A percentile compares a stretch with the other conserved stretches of the same genome.
Conservation (phyloP, 208 protist species). For the Trypanosoma platydactyli region DNA sequence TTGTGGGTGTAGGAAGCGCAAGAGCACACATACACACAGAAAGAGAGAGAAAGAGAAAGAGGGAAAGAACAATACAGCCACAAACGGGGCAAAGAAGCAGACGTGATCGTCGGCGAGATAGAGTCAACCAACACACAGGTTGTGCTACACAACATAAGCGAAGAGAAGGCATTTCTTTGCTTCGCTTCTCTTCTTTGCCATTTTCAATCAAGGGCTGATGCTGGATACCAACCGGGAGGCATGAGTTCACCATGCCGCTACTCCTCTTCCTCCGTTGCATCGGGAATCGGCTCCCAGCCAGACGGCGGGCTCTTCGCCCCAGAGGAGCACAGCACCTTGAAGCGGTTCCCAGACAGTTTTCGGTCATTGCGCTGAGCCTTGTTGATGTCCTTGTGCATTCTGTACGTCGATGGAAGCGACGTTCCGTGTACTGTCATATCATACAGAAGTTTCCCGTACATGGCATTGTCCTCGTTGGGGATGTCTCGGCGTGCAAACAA, state of each 20-base stretch:
- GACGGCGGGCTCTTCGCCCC: conserved; percentile 83
- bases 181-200: no score
- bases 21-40: conserved; percentile 25
- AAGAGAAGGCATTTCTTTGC: neutral
- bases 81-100: conserved; percentile 8
- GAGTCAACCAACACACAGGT: conserved; percentile 1
- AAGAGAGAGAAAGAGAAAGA: conserved; percentile 15
- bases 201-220: neutral
- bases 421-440: conserved; percentile 89
- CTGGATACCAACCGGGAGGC: neutral
- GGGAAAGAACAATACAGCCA: conserved; percentile 2
- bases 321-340: conserved; percentile 72
- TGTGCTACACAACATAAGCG: neutral
- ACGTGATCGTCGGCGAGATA: neutral
- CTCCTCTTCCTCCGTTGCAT: conserved; percentile 75
- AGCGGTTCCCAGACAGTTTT: conserved; percentile 86
- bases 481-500: conserved; percentile 87
- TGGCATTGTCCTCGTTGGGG: conserved; percentile 88
- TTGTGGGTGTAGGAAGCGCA: no score
- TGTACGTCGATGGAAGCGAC: conserved; percentile 80
- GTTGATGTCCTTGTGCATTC: conserved; percentile 93
- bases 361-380: conserved; percentile 90
- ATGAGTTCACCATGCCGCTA: conserved; percentile 19
- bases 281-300: conserved; percentile 81
- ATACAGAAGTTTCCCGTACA: conserved; percentile 90